Evolutionary conservation across 176 grass and related monocot species (phyloP).

Genomic region (Zea mays): Zm-B73-REFERENCE-NAM-5.0 NC_050096.1:168512501-168513000

Average conservation of each 20-base stretch:
- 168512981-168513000: slow-evolving; percentile 36
- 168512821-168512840: not conserved
- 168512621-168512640: not conserved
- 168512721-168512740: not conserved
- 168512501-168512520: slow-evolving; percentile 3
- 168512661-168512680: not conserved
- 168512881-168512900: slow-evolving; percentile 26
- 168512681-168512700: not conserved
- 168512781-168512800: slow-evolving; percentile 18
- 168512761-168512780: slow-evolving; percentile 22
- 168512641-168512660: slow-evolving; percentile 8
- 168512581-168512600: not conserved
- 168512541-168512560: slow-evolving; percentile 8
- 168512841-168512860: not conserved
- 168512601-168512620: not conserved
- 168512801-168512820: not conserved
- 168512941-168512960: slow-evolving; percentile 25
- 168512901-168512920: slow-evolving; percentile 25
- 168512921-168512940: slow-evolving; percentile 27
- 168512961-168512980: slow-evolving; percentile 33
- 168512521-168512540: not conserved
- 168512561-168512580: not conserved
- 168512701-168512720: not conserved
- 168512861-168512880: slow-evolving; percentile 11
- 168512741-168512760: too few relatives aligned